Evolutionary conservation across 305 asterid genomes (phyloP).

Genomic region (Fraxinus angustifolia): DNA sequence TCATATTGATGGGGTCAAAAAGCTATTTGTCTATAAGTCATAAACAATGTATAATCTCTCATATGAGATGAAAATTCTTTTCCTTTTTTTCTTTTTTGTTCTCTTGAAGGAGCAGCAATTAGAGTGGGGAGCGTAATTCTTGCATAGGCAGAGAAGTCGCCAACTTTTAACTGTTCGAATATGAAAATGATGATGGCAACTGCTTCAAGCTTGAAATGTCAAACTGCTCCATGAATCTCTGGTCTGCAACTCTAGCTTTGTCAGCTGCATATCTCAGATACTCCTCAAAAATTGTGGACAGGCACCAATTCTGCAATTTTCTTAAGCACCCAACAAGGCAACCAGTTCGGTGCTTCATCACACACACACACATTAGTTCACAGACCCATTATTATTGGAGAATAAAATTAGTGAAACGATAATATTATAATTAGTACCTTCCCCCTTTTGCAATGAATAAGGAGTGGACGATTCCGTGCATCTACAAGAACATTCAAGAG

Average conservation of each 20-base stretch:
- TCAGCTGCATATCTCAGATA: constrained; percentile 83
- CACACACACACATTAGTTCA: constrained; percentile 1
- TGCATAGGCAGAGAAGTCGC: neutral
- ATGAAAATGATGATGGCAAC: constrained; percentile 10
- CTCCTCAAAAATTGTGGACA: constrained; percentile 73
- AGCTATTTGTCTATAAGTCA: neutral
- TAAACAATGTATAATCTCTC: neutral
- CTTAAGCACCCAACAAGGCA: constrained; percentile 86
- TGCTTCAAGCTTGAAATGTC: constrained; percentile 45
- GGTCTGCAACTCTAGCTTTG: constrained; percentile 74
- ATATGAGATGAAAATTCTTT: neutral
- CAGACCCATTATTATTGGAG: neutral
- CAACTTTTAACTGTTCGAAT: neutral
- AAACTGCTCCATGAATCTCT: constrained; percentile 66
- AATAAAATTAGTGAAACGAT: neutral
- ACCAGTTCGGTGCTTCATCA: constrained; percentile 73
- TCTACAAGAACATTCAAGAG: constrained; percentile 35
- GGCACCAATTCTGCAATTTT: constrained; percentile 74
- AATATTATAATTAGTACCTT: constrained; percentile 43
- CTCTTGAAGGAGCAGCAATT: neutral
- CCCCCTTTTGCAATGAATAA: constrained; percentile 89
- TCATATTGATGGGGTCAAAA: neutral
- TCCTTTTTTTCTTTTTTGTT: neutral
- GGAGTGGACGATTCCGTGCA: constrained; percentile 69
- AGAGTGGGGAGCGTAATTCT: neutral